Evolutionary conservation across 1,284 basidiomycete species (phyloP), one percentile per base, ranked within the genome.

Genomic region (Malassezia nana): DNA sequence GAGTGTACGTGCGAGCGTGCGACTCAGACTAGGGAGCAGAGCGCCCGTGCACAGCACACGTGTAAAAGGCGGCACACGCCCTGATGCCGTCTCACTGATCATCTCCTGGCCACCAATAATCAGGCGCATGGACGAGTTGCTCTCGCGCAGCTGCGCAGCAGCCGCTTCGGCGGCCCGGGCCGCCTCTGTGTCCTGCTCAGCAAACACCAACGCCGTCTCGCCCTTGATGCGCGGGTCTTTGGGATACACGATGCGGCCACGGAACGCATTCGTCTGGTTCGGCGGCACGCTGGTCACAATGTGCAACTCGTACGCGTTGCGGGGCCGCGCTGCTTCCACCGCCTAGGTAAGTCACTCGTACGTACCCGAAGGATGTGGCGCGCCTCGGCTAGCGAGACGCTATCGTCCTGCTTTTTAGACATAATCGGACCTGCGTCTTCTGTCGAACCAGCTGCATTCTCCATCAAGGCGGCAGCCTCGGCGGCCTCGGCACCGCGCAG

Each of bases 31-130:
- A 25, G 83, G 81, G 53, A 94, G 82, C 66, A 95, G 81, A 15
- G 81, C 80, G 4, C 87, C 82, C 0, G 88, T 89, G 48, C 85
- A 86, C 22, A 98, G 80, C 62, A 89, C 84, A 45, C 86, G 83
- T 13, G 86, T 87, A 52, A 68, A 74, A 41, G 60, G 57, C 32
- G 55, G 45, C n/a, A 67, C 60, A 22, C 65, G 59, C 35, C 65
- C 63, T 41, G 64, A 60, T 31, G 64, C 59, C 20, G 71, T 65
- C 26, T 65, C 63, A 29, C 60, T 50, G 50, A 72, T 67, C 46
- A 72, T 58, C 43, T 73, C 69, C 15, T 59, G 54, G 8, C 69
- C 69, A 10, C 69, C 69, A 13, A 72, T 40, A 16, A 67, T 60
- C 43, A 72, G 49, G 15, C 25, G 32, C 38, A 39, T 51, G 10